Evolutionary conservation across 768 basidiomycete species (phyloP).

Genomic region (Sporobolomyces roseus): DNA sequence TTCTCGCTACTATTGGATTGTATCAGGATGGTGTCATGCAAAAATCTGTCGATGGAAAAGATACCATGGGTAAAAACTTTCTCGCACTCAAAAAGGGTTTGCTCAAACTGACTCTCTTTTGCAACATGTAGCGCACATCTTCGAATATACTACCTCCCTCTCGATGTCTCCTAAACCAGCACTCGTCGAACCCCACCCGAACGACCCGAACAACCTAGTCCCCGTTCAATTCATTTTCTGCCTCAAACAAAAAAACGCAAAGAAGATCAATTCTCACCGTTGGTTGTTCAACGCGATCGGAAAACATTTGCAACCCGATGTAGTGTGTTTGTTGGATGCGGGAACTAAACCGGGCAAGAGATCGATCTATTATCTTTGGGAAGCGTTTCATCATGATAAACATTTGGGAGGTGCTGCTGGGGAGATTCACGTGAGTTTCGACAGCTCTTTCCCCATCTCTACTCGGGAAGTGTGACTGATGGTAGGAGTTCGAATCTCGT

Average conservation of each 20-base stretch:
- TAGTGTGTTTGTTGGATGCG: slow-evolving; percentile 87
- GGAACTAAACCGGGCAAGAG: slow-evolving; percentile 96
- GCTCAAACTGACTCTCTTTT: too few relatives aligned
- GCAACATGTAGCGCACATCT: slow-evolving; percentile 94
- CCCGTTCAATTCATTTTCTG: slow-evolving; percentile 55
- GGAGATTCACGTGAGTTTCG: slow-evolving; percentile 47
- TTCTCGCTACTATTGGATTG: slow-evolving; percentile 53
- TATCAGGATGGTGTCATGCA: slow-evolving; percentile 47
- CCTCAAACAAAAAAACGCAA: slow-evolving; percentile 64
- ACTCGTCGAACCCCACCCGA: slow-evolving; percentile 80
- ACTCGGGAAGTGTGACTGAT: neutral
- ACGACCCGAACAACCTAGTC: slow-evolving; percentile 86
- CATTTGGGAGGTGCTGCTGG: slow-evolving; percentile 42
- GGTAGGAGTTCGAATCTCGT: slow-evolving; percentile 46
- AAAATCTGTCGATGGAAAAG: slow-evolving; percentile 48
- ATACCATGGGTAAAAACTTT: slow-evolving; percentile 55
- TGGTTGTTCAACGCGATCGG: slow-evolving; percentile 95
- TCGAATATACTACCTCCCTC: slow-evolving; percentile 96
- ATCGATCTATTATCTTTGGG: slow-evolving; percentile 94
- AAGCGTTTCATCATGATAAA: slow-evolving; percentile 57
- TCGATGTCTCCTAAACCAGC: slow-evolving; percentile 87
- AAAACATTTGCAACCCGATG: slow-evolving; percentile 64
- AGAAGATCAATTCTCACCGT: slow-evolving; percentile 93
- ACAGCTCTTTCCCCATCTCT: neutral
- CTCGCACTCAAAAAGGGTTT: neutral